Percentiles rank a stretch among this genome's conserved stretches.
Conservation (phyloP, 345 rosid species). For the Linum lewisii region DNA sequence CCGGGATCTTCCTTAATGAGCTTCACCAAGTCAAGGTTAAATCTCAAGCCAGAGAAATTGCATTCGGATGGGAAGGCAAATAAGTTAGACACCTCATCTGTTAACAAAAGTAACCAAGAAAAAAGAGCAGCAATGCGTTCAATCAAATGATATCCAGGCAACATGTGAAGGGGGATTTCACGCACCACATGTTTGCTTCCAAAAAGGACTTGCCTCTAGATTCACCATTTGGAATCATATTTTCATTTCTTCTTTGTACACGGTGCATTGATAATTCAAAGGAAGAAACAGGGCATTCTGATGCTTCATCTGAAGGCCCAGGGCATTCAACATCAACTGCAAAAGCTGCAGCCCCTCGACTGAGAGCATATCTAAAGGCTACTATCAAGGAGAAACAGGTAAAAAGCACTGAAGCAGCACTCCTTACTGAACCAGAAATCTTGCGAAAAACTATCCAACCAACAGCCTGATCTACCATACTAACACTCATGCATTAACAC, state of each 20-base stretch:
- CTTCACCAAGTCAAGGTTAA: constrained; percentile 65
- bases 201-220: constrained; percentile 32
- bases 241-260: constrained; percentile 45
- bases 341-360: constrained; percentile 68
- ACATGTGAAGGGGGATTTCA: neutral
- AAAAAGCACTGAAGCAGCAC: neutral
- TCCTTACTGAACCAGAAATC: neutral
- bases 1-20: constrained; percentile 49
- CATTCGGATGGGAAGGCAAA: constrained; percentile 96
- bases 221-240: constrained; percentile 23
- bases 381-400: constrained; percentile 22
- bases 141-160: neutral
- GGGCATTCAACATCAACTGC: constrained; percentile 66
- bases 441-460: neutral
- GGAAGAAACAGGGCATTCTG: constrained; percentile 19
- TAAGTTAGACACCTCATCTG: constrained; percentile 66
- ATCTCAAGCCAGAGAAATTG: constrained; percentile 88
- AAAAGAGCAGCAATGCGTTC: neutral
- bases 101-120: neutral
- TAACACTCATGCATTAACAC: too few relatives aligned
- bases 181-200: neutral
- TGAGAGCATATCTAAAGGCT: constrained; percentile 55
- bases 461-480: too few relatives aligned
- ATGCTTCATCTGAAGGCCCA: constrained; percentile 15
- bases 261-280: constrained; percentile 41